Evolutionary conservation across 1,139 yeast genomes (phyloP).

Genomic region (Pichia sp.): DNA sequence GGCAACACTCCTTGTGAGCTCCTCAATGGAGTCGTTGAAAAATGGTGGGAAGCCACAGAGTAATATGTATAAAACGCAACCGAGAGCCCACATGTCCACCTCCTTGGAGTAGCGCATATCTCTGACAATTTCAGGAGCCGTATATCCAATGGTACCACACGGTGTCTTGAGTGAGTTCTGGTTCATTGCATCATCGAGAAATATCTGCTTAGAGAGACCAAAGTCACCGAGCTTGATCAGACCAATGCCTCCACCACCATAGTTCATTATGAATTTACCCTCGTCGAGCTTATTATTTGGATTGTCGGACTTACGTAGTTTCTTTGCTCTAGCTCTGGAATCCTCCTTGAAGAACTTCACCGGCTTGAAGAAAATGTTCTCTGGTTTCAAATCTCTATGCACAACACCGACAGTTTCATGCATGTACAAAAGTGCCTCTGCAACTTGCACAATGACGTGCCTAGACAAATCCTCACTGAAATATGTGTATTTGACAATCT

Average conservation of each 20-base stretch:
- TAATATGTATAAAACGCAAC: constrained; percentile 84
- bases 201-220: constrained; percentile 82
- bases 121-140: constrained; percentile 91
- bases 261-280: constrained; percentile 67
- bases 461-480: constrained; percentile 79
- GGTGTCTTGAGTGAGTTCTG: constrained; percentile 62
- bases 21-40: constrained; percentile 79
- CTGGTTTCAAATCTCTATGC: constrained; percentile 94
- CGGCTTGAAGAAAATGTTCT: constrained; percentile 79
- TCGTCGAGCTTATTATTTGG: constrained; percentile 69
- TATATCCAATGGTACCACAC: constrained; percentile 86
- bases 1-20: constrained; percentile 76
- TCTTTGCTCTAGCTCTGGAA: constrained; percentile 39
- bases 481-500: constrained; percentile 81
- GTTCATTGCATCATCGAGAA: constrained; percentile 41
- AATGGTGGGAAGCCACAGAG: constrained; percentile 96
- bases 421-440: constrained; percentile 72
- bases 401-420: constrained; percentile 83
- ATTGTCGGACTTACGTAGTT: constrained; percentile 69
- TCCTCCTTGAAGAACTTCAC: constrained; percentile 38
- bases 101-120: constrained; percentile 82
- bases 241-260: constrained; percentile 92
- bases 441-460: constrained; percentile 80
- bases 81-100: constrained; percentile 95
- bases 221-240: constrained; percentile 78